These are phyloP conservation scores for Huiozyma sinensis DNA, from an alignment of 805 yeast genomes.

Conservation along the genomic window DNA sequence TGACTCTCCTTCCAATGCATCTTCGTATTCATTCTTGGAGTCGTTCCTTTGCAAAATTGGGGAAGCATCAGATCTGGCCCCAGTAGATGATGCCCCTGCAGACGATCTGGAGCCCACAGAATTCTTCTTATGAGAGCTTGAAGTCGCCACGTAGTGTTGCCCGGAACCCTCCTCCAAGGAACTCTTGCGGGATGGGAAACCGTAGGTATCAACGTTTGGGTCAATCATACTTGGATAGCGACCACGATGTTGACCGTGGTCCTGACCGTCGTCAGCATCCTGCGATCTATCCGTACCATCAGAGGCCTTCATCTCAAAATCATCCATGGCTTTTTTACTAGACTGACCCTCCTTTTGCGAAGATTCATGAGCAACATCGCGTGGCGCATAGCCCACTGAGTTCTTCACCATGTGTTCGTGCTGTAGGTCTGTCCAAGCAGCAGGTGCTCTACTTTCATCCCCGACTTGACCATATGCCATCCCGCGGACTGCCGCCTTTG, in stretches of 20 bases:
- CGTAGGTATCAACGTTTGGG: conserved; percentile 20
- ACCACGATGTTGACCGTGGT: conserved; percentile 3
- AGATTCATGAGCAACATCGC: too few relatives aligned
- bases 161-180: not conserved
- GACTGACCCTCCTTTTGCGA: too few relatives aligned
- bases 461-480: not conserved
- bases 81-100: too few relatives aligned
- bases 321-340: too few relatives aligned
- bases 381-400: not conserved
- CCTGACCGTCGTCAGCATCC: conserved; percentile 11
- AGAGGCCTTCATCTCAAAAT: not conserved
- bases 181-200: conserved; percentile 5
- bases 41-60: too few relatives aligned
- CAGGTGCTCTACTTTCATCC: not conserved
- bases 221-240: conserved; percentile 23
- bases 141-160: not conserved
- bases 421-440: not conserved
- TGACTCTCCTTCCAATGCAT: too few relatives aligned
- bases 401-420: not conserved
- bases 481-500: too few relatives aligned
- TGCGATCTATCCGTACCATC: not conserved
- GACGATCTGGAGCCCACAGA: too few relatives aligned
- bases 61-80: too few relatives aligned
- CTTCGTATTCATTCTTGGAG: too few relatives aligned
- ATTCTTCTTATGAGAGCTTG: too few relatives aligned